Evolutionary conservation across 768 basidiomycete species (phyloP), one percentile per base, ranked within the genome.

Genomic region (Boletus speciosus): DNA sequence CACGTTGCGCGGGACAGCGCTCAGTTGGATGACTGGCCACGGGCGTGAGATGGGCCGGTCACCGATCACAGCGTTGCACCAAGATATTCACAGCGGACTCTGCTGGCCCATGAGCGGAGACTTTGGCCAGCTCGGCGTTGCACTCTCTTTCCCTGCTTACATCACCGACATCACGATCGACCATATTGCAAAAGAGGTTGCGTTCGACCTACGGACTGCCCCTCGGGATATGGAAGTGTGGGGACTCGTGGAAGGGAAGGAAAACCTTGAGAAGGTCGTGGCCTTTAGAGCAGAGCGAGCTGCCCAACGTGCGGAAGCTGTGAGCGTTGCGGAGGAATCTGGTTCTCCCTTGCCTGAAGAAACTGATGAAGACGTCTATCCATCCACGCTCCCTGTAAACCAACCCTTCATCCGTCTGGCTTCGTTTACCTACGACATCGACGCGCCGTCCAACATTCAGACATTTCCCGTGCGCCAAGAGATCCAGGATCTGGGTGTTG

Each of bases 71-170:
- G 92, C 91, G 3, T 76, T 99, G n/a, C 88, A 96, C 63, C 86
- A 90, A 54, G 92, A 97, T 57, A 74, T 78, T 27, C 81, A 87
- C 51, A 84, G 83, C 34, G 96, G 97, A 4, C 80, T 86, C 52
- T 99, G 96, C 71, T 99, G 96, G 94, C 91, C 96, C 1, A 93
- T 98, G 73, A 74, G 73, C 6, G 95, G 95, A 0, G 63, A 76
- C 16, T 68, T 80, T 45, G 96, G 95, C 4, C 90, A 90, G 63
- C 73, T 98, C 10, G 96, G 92, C 5, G 85, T 99, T 31, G 76
- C 78, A 35, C 82, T 99, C 29, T 84, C 85, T 2, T 78, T 80
- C 6, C 76, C 76, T n/a, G 76, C 80, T 8, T 69, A 74, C 41
- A 75, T 86, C 39, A 73, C 76, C 15, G 83, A 84, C 60, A 73